Evolutionary conservation across 345 rosid genomes (phyloP).

Genomic region (Xanthoceras sorbifolium): DNA sequence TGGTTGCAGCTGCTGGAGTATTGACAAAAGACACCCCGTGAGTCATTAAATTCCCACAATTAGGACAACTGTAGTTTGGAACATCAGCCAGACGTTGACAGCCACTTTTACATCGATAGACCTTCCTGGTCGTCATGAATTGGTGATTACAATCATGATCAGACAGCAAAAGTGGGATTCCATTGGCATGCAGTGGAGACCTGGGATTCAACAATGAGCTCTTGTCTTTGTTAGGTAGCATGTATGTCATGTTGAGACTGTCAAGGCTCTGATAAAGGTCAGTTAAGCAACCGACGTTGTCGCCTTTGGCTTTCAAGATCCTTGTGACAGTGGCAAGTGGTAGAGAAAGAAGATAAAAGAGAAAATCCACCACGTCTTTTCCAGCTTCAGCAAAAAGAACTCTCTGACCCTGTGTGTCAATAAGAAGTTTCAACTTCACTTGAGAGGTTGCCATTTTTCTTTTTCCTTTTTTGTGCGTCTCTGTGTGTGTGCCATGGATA

Average conservation of each 20-base stretch:
- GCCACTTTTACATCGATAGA: no score
- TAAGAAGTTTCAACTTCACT: constrained; percentile 10
- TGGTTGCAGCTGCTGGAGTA: not conserved
- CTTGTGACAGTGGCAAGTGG: constrained; percentile 21
- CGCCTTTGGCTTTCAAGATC: not conserved
- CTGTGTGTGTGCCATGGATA: no score
- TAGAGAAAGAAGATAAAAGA: constrained; percentile 22
- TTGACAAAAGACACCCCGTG: not conserved
- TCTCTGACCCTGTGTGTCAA: constrained; percentile 16
- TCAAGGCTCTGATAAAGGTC: constrained; percentile 25
- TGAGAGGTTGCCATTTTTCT: not conserved
- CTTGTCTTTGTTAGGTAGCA: constrained; percentile 17
- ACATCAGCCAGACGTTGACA: not conserved
- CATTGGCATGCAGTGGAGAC: no score
- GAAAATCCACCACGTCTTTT: constrained; percentile 38
- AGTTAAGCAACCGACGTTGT: constrained; percentile 23
- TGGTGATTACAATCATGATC: not conserved
- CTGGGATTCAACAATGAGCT: constrained; percentile 11
- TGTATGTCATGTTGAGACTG: constrained; percentile 9
- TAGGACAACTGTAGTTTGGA: not conserved
- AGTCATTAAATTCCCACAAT: no score
- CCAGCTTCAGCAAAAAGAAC: constrained; percentile 33
- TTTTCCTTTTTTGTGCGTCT: no score
- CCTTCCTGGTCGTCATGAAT: no score
- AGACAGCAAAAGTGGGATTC: constrained; percentile 7